A percentile compares a stretch with the other conserved stretches of the same genome.
phyloP scores from a whole-genome alignment of 2,329 filamentous ascomycete genomes.

The Coccinonectria pachysandricola region DNA sequence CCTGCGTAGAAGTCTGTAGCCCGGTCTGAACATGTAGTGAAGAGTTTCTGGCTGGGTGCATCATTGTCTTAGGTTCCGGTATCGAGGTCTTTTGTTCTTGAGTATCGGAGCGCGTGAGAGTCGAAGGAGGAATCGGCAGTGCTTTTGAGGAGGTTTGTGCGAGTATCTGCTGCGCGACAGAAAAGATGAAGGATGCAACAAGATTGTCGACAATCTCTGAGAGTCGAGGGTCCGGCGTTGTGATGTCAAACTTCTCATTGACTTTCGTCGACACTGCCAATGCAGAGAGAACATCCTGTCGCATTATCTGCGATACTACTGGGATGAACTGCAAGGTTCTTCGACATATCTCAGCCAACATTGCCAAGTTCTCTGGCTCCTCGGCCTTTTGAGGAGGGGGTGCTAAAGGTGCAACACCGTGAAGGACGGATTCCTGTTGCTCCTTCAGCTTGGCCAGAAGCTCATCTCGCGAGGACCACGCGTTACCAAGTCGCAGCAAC shows the following conservation, averaged over 20 bases:
- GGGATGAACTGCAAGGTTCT: constrained; percentile 78
- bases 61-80: constrained; percentile 59
- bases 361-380: constrained; percentile 62
- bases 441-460: constrained; percentile 51
- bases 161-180: constrained; percentile 64
- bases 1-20: constrained; percentile 26
- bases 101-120: constrained; percentile 33
- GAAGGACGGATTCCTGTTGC: constrained; percentile 48
- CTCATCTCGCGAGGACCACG: constrained; percentile 51
- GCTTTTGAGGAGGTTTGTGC: constrained; percentile 63
- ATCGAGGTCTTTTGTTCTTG: constrained; percentile 53
- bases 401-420: constrained; percentile 44
- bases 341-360: constrained; percentile 79
- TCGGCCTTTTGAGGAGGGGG: constrained; percentile 40
- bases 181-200: constrained; percentile 68
- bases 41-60: constrained; percentile 55
- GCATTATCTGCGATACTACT: constrained; percentile 66
- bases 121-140: constrained; percentile 54
- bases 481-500: constrained; percentile 73
- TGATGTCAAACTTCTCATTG: constrained; percentile 24
- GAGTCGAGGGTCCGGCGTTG: constrained; percentile 26
- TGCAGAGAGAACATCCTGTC: constrained; percentile 63
- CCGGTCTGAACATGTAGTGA: constrained; percentile 41
- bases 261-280: constrained; percentile 32
- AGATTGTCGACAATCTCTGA: constrained; percentile 58